Evolutionary conservation across 1,284 basidiomycete genomes (phyloP), one percentile per base, ranked within the genome.

Genomic region (Leccinum pachyderme): DNA sequence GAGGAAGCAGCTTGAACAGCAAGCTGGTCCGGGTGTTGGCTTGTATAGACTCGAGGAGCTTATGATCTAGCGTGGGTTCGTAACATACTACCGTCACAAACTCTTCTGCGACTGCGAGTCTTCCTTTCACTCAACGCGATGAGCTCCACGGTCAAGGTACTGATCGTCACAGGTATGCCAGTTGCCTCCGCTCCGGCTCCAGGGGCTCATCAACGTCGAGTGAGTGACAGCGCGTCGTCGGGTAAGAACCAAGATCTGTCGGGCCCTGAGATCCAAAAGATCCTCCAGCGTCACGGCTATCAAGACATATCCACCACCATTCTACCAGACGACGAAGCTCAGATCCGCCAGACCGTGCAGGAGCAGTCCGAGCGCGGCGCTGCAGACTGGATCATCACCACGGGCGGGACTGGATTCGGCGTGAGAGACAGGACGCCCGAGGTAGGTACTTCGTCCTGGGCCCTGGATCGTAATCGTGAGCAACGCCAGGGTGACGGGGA

Each of bases 331-430:
- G 84, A 90, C 47, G 71, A 79, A 47, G 59, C 64, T 0, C 65
- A 65, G 39, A 89, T 93, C 47, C 76, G 74, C 28, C 63, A 68
- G 7, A 68, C 69, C 7, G 74, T 91, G 11, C 71, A 69, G 49
- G 63, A 65, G 8, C 85, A 82, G 78, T 74, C 71, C 39, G 66
- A 71, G 3, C 64, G 73, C 2, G 75, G 72, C 4, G 64, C 74
- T 15, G 69, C 84, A n/a, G 86, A 91, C 66, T 84, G 83, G 80
- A 78, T 92, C 57, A 74, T 95, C 55, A 91, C 91, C 4, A 90
- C 88, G 0, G 93, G 93, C 9, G 93, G 93, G 2, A 95, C 93
- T 0, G 93, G 93, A 5, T 93, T 94, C 65, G 89, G 91, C 2
- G 74, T 81, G 32, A 76, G 87, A 56, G 93, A 95, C 70, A 73